Evolutionary conservation across 1,139 yeast species (phyloP).

Genomic region (Kodamaea sp.): DNA sequence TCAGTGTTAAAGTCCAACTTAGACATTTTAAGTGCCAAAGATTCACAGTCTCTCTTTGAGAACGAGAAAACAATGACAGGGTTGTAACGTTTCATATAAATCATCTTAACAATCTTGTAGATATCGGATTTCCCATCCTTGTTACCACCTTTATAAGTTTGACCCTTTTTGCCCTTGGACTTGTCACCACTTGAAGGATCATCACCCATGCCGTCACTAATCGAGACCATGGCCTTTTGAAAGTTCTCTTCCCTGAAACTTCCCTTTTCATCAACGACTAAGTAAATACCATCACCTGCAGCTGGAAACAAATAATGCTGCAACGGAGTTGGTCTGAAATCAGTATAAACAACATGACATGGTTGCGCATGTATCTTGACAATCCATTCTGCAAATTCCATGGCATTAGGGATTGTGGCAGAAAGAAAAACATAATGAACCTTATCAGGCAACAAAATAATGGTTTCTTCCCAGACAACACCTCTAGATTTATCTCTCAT

Average conservation of each 20-base stretch:
- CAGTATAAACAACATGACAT: conserved; percentile 97
- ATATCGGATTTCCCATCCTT: conserved; percentile 86
- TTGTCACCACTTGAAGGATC: conserved; percentile 63
- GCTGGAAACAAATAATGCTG: conserved; percentile 97
- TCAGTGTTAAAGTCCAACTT: conserved; percentile 89
- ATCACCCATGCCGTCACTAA: conserved; percentile 78
- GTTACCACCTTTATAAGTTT: conserved; percentile 85
- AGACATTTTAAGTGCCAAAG: conserved; percentile 89
- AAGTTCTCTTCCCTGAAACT: conserved; percentile 95
- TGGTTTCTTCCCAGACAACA: conserved; percentile 99
- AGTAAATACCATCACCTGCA: conserved; percentile 94
- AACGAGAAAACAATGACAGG: conserved; percentile 98
- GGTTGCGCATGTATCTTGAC: conserved; percentile 94
- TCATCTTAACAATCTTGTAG: conserved; percentile 95
- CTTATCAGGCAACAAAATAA: conserved; percentile 90
- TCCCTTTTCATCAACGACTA: conserved; percentile 97
- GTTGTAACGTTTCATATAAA: conserved; percentile 90
- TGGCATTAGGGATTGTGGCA: conserved; percentile 97
- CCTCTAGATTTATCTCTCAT: conserved; percentile 96
- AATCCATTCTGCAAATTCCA: conserved; percentile 99
- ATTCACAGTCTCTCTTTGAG: conserved; percentile 94
- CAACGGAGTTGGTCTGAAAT: conserved; percentile 96
- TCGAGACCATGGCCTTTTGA: conserved; percentile 96
- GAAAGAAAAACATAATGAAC: conserved; percentile 84
- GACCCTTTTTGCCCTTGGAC: conserved; percentile 70